Percentiles rank a stretch among this genome's conserved stretches.
Conservation (phyloP, 768 basidiomycete species). For the Pulveroboletus sp. region DNA sequence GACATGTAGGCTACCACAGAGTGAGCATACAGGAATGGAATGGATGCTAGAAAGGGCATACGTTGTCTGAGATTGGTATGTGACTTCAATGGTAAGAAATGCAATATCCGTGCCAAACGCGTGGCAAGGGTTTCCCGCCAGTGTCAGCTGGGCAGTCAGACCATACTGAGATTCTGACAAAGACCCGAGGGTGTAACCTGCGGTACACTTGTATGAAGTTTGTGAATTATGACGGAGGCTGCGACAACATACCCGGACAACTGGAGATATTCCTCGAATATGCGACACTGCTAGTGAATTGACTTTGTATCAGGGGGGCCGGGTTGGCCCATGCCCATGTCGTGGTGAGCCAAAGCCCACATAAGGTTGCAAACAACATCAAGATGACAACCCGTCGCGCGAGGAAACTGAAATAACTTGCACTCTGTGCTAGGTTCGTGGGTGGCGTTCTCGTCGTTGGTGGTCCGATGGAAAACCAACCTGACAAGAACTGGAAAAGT, state of each 20-base stretch:
- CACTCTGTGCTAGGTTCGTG: no score
- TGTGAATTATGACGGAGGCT: background rate
- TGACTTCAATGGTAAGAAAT: constrained; percentile 61
- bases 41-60: constrained; percentile 19
- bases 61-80: constrained; percentile 60
- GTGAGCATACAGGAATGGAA: no score
- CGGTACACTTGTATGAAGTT: background rate
- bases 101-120: constrained; percentile 61
- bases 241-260: constrained; percentile 28
- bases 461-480: no score
- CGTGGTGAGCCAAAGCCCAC: constrained; percentile 5
- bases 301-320: no score
- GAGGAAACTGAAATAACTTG: no score
- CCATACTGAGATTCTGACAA: constrained; percentile 45
- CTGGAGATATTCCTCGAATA: constrained; percentile 29
- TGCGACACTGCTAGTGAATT: background rate
- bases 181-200: constrained; percentile 54
- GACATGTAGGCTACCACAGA: constrained; percentile 68
- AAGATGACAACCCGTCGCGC: background rate
- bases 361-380: constrained; percentile 9
- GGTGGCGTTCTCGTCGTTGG: no score
- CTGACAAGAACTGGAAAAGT: no score
- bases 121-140: constrained; percentile 59
- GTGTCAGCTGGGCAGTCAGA: constrained; percentile 50
- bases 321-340: constrained; percentile 2